phyloP scores from a whole-genome alignment of 306 rosid species.

The Prosopis cineraria region DNA sequence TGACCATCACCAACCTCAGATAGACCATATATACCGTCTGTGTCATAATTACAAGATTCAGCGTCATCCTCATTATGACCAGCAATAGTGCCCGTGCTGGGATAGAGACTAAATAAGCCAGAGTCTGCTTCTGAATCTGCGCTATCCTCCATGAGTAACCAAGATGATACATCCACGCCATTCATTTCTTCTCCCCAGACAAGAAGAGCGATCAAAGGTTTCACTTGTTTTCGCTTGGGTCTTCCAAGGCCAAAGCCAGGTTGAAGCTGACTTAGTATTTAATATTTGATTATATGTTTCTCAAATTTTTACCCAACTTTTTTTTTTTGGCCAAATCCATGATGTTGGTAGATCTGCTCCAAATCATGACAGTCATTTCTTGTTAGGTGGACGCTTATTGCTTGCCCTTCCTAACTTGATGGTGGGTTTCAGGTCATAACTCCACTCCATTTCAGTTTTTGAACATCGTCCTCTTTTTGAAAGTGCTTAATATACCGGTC shows the following conservation, averaged over 20 bases:
- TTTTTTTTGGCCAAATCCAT: slow-evolving; percentile 29
- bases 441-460: slow-evolving; percentile 38
- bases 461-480: neutral
- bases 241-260: neutral
- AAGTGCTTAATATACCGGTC: slow-evolving; percentile 24
- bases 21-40: slow-evolving; percentile 6
- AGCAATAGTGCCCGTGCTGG: slow-evolving; percentile 11
- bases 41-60: slow-evolving; percentile 48
- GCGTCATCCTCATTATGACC: slow-evolving; percentile 46
- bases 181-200: slow-evolving; percentile 34
- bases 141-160: slow-evolving; percentile 47
- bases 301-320: neutral
- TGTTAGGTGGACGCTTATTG: slow-evolving; percentile 43
- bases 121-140: slow-evolving; percentile 62
- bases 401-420: slow-evolving; percentile 47
- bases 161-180: slow-evolving; percentile 41
- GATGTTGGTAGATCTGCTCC: slow-evolving; percentile 29
- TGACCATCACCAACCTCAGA: slow-evolving; percentile 22
- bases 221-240: neutral
- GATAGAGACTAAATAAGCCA: slow-evolving; percentile 25
- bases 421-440: slow-evolving; percentile 49
- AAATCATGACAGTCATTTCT: slow-evolving; percentile 32
- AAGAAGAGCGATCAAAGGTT: slow-evolving; percentile 3
- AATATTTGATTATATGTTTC: slow-evolving; percentile 7
- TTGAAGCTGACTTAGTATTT: neutral